Evolutionary conservation across 2,329 filamentous ascomycete species (phyloP).

Genomic region (Simplicillium aogashimaense): DNA sequence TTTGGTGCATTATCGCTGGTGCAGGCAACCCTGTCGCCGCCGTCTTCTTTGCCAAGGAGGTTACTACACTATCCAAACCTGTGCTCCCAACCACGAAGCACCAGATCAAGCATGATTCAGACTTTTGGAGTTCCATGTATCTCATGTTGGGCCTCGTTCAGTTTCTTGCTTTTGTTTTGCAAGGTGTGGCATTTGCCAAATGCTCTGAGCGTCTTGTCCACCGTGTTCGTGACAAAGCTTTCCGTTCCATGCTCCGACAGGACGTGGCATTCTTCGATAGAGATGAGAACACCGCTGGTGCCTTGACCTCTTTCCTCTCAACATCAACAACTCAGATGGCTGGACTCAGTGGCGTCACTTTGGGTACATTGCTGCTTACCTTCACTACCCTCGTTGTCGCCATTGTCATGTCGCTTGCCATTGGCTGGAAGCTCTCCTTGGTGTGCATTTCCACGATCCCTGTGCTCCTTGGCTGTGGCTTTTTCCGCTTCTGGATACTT

Average conservation of each 20-base stretch:
- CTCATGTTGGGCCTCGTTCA: constrained; percentile 71
- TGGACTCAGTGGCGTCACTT: constrained; percentile 76
- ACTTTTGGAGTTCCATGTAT: constrained; percentile 87
- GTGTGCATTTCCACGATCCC: constrained; percentile 75
- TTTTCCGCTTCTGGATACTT: constrained; percentile 78
- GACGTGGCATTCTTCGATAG: constrained; percentile 88
- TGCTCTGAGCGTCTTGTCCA: constrained; percentile 82
- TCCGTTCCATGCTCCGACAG: constrained; percentile 81
- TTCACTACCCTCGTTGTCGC: constrained; percentile 69
- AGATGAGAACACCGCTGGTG: constrained; percentile 81
- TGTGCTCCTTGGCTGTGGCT: constrained; percentile 69
- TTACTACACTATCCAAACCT: constrained; percentile 54
- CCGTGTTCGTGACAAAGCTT: constrained; percentile 71
- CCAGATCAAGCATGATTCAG: constrained; percentile 56
- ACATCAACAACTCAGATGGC: constrained; percentile 84
- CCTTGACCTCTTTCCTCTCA: constrained; percentile 78
- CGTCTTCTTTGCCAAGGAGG: constrained; percentile 84
- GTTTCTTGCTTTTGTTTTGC: constrained; percentile 56
- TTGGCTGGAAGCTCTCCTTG: constrained; percentile 82
- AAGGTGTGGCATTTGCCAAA: constrained; percentile 69
- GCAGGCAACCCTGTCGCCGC: constrained; percentile 62
- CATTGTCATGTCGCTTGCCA: constrained; percentile 57
- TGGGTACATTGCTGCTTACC: constrained; percentile 79
- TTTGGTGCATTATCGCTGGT: constrained; percentile 69
- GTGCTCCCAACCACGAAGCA: constrained; percentile 38